Evolutionary conservation across 495 filamentous ascomycete genomes (phyloP).

Genomic region (Aspergillus cavernicola): DNA sequence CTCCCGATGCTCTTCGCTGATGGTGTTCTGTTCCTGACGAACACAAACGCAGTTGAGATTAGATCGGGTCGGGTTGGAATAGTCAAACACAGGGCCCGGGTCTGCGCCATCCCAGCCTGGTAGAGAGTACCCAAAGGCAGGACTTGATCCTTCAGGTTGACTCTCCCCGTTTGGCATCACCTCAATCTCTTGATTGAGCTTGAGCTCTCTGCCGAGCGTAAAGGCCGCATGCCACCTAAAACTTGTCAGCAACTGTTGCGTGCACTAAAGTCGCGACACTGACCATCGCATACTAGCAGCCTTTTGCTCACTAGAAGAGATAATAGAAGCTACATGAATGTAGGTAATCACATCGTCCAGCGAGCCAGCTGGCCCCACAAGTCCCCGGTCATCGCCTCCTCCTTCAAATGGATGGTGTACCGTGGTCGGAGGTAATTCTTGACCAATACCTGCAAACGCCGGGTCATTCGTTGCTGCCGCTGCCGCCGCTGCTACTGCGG

Average conservation of each 20-base stretch:
- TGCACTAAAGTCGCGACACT: slow-evolving; percentile 1
- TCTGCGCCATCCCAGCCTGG: slow-evolving; percentile 54
- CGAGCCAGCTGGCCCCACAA: slow-evolving; percentile 71
- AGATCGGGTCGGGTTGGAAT: slow-evolving; percentile 37
- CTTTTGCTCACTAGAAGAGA: slow-evolving; percentile 93
- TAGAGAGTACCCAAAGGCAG: slow-evolving; percentile 33
- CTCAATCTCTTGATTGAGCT: slow-evolving; percentile 84
- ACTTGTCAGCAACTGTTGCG: slow-evolving; percentile 1
- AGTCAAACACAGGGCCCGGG: slow-evolving; percentile 33
- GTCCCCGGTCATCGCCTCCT: slow-evolving; percentile 70
- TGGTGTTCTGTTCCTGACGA: slow-evolving; percentile 33
- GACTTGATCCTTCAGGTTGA: slow-evolving; percentile 36
- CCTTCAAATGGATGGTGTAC: slow-evolving; percentile 53
- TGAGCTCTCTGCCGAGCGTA: slow-evolving; percentile 85
- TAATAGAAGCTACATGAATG: slow-evolving; percentile 84
- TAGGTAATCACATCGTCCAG: slow-evolving; percentile 85
- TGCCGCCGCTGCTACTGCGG: slow-evolving; percentile 8
- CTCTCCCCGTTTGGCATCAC: slow-evolving; percentile 47
- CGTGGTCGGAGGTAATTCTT: slow-evolving; percentile 28
- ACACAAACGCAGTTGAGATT: slow-evolving; percentile 42
- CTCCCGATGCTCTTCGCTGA: slow-evolving; percentile 79
- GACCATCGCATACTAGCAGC: slow-evolving; percentile 86
- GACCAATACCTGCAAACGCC: slow-evolving; percentile 20
- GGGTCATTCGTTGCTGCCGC: slow-evolving; percentile 21
- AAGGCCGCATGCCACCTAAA: slow-evolving; percentile 90